Evolutionary conservation across 352 stramenopile species (phyloP).

Genomic region (Globisporangium parvum): DNA sequence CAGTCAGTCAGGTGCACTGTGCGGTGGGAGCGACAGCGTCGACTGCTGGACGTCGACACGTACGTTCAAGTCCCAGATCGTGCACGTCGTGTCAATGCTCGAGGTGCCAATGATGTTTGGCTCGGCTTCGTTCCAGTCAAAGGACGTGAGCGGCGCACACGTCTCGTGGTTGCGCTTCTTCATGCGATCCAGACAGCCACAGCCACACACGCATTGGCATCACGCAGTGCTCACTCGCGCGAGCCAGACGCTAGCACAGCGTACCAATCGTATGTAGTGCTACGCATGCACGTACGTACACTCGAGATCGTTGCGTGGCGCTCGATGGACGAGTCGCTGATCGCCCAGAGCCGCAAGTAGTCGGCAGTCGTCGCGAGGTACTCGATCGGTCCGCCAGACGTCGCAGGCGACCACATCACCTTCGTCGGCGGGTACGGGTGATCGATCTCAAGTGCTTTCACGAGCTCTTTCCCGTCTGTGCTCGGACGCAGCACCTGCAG

Average conservation of each 20-base stretch:
- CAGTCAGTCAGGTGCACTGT: neutral
- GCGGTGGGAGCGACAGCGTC: neutral
- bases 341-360: constrained; percentile 78
- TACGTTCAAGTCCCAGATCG: constrained; percentile 97
- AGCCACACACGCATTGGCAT: too few species aligned
- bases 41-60: constrained; percentile 10
- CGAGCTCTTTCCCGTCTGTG: constrained; percentile 39
- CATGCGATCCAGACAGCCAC: neutral
- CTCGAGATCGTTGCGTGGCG: constrained; percentile 67
- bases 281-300: constrained; percentile 18
- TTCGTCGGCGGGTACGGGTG: constrained; percentile 85
- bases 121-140: constrained; percentile 98
- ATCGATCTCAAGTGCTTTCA: constrained; percentile 67
- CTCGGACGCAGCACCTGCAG: constrained; percentile 59
- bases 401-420: constrained; percentile 80
- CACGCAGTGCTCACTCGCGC: neutral
- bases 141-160: constrained; percentile 95
- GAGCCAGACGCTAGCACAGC: neutral
- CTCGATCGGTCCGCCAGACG: constrained; percentile 41
- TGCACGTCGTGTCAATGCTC: constrained; percentile 97
- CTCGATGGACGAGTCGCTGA: constrained; percentile 70
- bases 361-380: constrained; percentile 79
- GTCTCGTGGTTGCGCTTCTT: constrained; percentile 85
- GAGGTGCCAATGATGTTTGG: constrained; percentile 94
- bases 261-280: neutral